These are phyloP conservation scores for Psilocybe subaeruginosa DNA, from an alignment of 768 basidiomycete genomes.

Conservation along the genomic window DNA sequence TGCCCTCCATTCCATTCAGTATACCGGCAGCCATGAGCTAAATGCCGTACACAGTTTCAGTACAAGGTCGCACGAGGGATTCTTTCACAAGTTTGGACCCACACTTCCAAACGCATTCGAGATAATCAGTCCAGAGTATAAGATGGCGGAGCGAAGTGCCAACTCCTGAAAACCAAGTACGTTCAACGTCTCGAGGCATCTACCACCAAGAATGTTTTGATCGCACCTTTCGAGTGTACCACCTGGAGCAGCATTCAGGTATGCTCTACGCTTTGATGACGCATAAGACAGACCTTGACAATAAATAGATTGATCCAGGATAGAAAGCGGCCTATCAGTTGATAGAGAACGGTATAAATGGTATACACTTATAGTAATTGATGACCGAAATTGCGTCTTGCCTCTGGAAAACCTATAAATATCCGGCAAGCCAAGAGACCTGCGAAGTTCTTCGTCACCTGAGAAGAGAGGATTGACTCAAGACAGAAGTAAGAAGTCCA, in stretches of 20 bases:
- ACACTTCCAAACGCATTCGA: slow-evolving; percentile 72
- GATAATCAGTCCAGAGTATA: slow-evolving; percentile 61
- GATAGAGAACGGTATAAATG: not conserved
- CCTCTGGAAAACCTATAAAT: slow-evolving; percentile 65
- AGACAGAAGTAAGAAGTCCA: not conserved
- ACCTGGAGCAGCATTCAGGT: slow-evolving; percentile 26
- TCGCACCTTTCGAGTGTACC: slow-evolving; percentile 58
- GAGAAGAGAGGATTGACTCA: not conserved
- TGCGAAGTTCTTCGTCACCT: slow-evolving; percentile 53
- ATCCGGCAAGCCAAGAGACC: slow-evolving; percentile 60
- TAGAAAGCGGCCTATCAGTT: slow-evolving; percentile 53
- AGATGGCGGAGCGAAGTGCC: slow-evolving; percentile 61
- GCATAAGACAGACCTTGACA: slow-evolving; percentile 29
- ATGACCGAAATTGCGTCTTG: not conserved
- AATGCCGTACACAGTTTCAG: not conserved
- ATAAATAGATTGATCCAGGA: slow-evolving; percentile 51
- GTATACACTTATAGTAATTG: not conserved
- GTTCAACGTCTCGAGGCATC: too few relatives aligned
- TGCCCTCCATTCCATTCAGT: slow-evolving; percentile 67
- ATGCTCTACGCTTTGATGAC: not conserved
- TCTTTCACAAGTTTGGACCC: slow-evolving; percentile 20
- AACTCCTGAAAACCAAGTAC: slow-evolving; percentile 49
- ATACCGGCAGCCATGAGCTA: slow-evolving; percentile 77
- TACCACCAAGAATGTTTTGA: not conserved
- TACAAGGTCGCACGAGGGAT: not conserved